Base-by-base conservation (phyloP, 768 basidiomycete species). In the Hirschioporus abietinus region DNA sequence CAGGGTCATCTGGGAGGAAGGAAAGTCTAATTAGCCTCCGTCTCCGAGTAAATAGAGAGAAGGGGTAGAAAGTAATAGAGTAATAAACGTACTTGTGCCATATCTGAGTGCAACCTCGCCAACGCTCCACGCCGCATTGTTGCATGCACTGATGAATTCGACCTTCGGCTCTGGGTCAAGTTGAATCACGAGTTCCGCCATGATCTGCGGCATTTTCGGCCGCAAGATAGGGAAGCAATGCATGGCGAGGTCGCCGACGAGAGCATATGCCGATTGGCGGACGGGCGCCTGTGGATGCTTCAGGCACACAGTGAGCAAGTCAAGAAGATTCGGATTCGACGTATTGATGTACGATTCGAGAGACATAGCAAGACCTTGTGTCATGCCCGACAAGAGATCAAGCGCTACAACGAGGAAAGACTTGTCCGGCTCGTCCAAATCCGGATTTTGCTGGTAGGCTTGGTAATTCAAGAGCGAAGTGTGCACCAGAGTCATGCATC, bases 51-150 rank as follows among this genome's bases (percentile, higher is more conserved):
- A 25, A 20, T 52, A 7, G 23, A 24, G 57, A 25, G 57, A 24
- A 27, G 20, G 24, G 15, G 23, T n/a, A n/a, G n/a, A n/a, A n/a
- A n/a, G n/a, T n/a, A n/a, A n/a, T n/a, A n/a, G n/a, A n/a, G n/a
- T 23, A 59, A 24, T 4, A 71, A 64, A 34, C 84, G 66, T 74
- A 91, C 92, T 90, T 70, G 87, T 82, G 64, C 94, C 92, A 74
- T 93, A 95, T 61, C 95, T 92, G 68, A 99, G 79, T 8, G 97
- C 94, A 35, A 99, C 94, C 77, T 99, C 97, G 59, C 97, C 97
- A 30, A 97, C 95, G n/a, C 95, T 95, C 97, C 97, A 99, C 0
- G 96, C 96, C 10, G 97, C 97, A 74, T 99, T 99, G 78, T 99
- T 99, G 76, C 94, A 96, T 6, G 96, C 97, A 70, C 94, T 96